Evolutionary conservation across 257 asterid species (phyloP).

Genomic region (Ocimum tenuiflorum): DNA sequence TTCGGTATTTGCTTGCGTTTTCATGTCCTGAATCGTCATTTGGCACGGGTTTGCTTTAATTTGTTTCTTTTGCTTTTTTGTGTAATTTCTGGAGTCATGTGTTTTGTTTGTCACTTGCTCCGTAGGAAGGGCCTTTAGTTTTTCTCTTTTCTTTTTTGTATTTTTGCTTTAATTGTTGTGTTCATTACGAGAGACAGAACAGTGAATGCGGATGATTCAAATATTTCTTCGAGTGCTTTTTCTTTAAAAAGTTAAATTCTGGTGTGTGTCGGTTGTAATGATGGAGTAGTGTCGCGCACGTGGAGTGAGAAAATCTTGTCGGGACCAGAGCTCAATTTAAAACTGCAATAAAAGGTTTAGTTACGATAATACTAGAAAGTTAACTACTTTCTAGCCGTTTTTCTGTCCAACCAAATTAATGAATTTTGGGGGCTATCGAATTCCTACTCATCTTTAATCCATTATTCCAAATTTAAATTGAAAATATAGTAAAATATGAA

Average conservation of each 20-base stretch:
- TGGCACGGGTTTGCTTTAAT: constrained; percentile 14
- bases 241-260: background rate
- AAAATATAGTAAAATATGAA: too few species aligned
- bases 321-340: too few species aligned
- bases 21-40: constrained; percentile 54
- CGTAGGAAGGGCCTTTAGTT: constrained; percentile 23
- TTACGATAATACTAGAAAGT: too few species aligned
- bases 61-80: constrained; percentile 10
- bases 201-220: constrained; percentile 12
- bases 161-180: constrained; percentile 21
- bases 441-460: too few species aligned
- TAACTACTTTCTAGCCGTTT: too few species aligned
- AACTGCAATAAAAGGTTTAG: too few species aligned
- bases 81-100: constrained; percentile 22
- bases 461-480: too few species aligned
- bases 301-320: constrained; percentile 25
- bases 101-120: too few species aligned
- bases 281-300: constrained; percentile 26
- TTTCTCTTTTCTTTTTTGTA: background rate
- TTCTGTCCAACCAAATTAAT: too few species aligned
- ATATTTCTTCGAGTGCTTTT: background rate
- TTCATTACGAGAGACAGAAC: constrained; percentile 17
- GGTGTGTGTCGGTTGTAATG: constrained; percentile 23
- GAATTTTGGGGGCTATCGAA: too few species aligned
- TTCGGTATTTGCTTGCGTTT: constrained; percentile 40